Evolutionary conservation across 2,329 filamentous ascomycete species (phyloP).

Genomic region (Tolypocladium nubicola): DNA sequence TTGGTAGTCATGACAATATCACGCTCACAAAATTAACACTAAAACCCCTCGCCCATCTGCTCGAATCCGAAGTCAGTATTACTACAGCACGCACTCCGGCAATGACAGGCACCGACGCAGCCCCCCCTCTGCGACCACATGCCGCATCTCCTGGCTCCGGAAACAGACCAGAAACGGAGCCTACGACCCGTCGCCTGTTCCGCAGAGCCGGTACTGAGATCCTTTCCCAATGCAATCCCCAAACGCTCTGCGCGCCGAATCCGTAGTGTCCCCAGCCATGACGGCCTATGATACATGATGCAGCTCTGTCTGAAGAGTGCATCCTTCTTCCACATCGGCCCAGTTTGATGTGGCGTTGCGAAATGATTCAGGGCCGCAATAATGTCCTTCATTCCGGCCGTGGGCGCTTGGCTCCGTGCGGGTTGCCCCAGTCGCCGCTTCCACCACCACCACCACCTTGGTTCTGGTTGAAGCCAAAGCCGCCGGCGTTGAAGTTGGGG

Average conservation of each 20-base stretch:
- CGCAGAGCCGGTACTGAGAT: not conserved
- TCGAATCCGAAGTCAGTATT: not conserved
- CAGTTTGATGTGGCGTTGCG: not conserved
- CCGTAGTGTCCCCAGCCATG: not conserved
- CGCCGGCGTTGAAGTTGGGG: slow-evolving; percentile 56
- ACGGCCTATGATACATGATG: slow-evolving; percentile 6
- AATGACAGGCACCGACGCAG: not conserved
- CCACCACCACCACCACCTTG: slow-evolving; percentile 32
- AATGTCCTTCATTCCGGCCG: slow-evolving; percentile 47
- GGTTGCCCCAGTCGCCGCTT: slow-evolving; percentile 61
- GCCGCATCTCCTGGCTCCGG: not conserved
- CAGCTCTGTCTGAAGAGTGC: not conserved
- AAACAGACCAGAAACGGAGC: not conserved
- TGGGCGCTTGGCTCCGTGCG: slow-evolving; percentile 70
- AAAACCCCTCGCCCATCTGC: not conserved
- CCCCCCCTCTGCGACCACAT: not conserved
- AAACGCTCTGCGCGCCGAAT: slow-evolving; percentile 5
- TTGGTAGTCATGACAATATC: slow-evolving; percentile 9
- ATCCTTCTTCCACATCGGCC: not conserved
- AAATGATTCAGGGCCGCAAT: not conserved
- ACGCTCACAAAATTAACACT: slow-evolving; percentile 4
- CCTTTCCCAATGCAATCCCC: not conserved
- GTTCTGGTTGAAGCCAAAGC: slow-evolving; percentile 51
- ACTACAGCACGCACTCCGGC: not conserved
- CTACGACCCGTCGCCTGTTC: not conserved